phyloP scores from a whole-genome alignment of 2,329 filamentous ascomycete genomes.

The Aspergillus sp. region DNA sequence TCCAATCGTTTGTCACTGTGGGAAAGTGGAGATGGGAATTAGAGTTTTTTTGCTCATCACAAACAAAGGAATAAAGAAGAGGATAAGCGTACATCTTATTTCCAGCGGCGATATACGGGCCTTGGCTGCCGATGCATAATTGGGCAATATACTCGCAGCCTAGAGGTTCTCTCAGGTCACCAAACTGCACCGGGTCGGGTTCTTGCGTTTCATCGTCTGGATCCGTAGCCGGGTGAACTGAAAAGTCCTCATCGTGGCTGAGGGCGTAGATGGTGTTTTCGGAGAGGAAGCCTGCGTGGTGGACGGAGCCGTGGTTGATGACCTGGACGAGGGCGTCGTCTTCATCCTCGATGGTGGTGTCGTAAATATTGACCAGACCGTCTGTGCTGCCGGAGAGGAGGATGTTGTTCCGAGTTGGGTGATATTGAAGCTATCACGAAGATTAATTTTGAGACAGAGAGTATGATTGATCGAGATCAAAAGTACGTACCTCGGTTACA shows the following conservation, averaged over 20 bases:
- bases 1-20: constrained; percentile 38
- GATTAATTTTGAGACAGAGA: not conserved
- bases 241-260: constrained; percentile 59
- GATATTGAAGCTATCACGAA: constrained; percentile 42
- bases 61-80: not conserved
- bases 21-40: not conserved
- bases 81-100: constrained; percentile 42
- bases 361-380: constrained; percentile 59
- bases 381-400: constrained; percentile 60
- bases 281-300: constrained; percentile 57
- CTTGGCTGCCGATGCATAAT: constrained; percentile 41
- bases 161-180: constrained; percentile 52
- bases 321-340: constrained; percentile 60
- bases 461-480: not conserved
- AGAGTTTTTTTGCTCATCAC: too few relatives aligned
- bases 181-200: constrained; percentile 46
- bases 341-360: constrained; percentile 53
- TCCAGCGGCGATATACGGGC: constrained; percentile 43
- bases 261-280: constrained; percentile 52
- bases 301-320: constrained; percentile 59
- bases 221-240: constrained; percentile 51
- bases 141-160: constrained; percentile 58
- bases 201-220: constrained; percentile 44
- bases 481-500: constrained; percentile 49
- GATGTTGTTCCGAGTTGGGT: constrained; percentile 47